Evolutionary conservation across 1,139 yeast genomes (phyloP).

Genomic region (Lodderomyces metapsilosis): DNA sequence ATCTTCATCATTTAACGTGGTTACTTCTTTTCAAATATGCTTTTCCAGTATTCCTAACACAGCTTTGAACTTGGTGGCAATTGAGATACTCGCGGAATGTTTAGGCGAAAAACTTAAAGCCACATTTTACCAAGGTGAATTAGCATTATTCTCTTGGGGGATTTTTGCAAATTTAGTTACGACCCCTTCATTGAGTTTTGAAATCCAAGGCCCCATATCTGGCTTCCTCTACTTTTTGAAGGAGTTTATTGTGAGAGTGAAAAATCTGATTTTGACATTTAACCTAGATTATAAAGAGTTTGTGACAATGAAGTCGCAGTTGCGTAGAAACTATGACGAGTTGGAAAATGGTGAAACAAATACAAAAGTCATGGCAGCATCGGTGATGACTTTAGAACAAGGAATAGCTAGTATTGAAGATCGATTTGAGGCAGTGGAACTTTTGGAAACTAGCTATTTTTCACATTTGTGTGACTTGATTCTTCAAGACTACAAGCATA

Average conservation of each 20-base stretch:
- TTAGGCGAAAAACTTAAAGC: constrained; percentile 38
- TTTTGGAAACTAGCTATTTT: constrained; percentile 21
- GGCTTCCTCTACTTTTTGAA: constrained; percentile 32
- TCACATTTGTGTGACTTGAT: constrained; percentile 22
- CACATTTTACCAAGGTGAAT: constrained; percentile 48
- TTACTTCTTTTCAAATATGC: constrained; percentile 44
- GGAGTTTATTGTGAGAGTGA: constrained; percentile 21
- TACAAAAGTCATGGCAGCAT: constrained; percentile 43
- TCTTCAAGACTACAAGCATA: constrained; percentile 24
- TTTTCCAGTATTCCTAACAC: constrained; percentile 23
- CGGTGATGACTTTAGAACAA: constrained; percentile 52
- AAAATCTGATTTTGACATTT: constrained; percentile 11
- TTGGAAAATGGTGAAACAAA: constrained; percentile 40
- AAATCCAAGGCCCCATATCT: constrained; percentile 46
- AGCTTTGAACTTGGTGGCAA: constrained; percentile 34
- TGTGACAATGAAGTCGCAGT: constrained; percentile 41
- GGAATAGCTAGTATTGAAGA: constrained; percentile 50
- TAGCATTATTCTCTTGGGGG: constrained; percentile 54
- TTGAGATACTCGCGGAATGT: constrained; percentile 52
- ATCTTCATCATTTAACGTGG: constrained; percentile 22
- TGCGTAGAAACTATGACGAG: constrained; percentile 42
- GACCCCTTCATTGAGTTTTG: constrained; percentile 47
- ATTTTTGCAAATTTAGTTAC: constrained; percentile 51
- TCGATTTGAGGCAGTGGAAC: constrained; percentile 39
- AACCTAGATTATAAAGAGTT: constrained; percentile 30